Evolutionary conservation across 495 filamentous ascomycete genomes (phyloP).

Genomic region (Cercophora samala): DNA sequence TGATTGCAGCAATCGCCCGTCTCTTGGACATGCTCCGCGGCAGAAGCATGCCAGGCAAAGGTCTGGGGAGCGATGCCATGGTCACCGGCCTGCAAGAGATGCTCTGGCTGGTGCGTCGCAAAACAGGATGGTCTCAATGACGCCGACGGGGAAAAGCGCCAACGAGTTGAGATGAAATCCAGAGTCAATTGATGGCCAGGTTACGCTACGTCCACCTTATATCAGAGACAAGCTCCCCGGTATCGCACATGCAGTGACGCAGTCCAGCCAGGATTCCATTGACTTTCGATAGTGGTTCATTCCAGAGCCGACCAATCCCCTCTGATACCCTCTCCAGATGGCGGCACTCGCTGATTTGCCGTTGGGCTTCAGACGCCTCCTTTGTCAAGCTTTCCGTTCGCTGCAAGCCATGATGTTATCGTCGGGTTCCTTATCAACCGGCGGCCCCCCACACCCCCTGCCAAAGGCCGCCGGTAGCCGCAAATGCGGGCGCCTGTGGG

Average conservation of each 20-base stretch:
- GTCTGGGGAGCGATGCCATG: slow-evolving; percentile 15
- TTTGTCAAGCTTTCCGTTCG: slow-evolving; percentile 30
- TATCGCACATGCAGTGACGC: slow-evolving; percentile 16
- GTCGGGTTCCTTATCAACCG: slow-evolving; percentile 29
- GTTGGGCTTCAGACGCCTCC: slow-evolving; percentile 8
- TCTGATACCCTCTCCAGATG: background rate
- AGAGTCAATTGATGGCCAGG: background rate
- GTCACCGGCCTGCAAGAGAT: background rate
- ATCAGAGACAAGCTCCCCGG: slow-evolving; percentile 11
- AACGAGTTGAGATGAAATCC: background rate
- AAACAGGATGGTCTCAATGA: background rate
- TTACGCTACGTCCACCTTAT: background rate
- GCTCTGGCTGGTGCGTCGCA: background rate
- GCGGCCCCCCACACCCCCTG: slow-evolving; percentile 22
- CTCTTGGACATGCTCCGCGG: slow-evolving; percentile 3
- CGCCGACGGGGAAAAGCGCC: background rate
- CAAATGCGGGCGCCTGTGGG: slow-evolving; percentile 11
- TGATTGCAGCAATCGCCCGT: background rate
- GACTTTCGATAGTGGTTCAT: background rate
- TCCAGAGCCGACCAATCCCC: slow-evolving; percentile 20
- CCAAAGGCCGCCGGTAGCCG: slow-evolving; percentile 35
- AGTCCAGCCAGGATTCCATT: background rate
- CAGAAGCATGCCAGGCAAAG: slow-evolving; percentile 14
- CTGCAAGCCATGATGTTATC: slow-evolving; percentile 35
- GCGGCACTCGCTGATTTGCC: slow-evolving; percentile 18